These are phyloP conservation scores for Coniferiporia weirii DNA, from an alignment of 1,284 basidiomycete genomes.

Conservation along the genomic window DNA sequence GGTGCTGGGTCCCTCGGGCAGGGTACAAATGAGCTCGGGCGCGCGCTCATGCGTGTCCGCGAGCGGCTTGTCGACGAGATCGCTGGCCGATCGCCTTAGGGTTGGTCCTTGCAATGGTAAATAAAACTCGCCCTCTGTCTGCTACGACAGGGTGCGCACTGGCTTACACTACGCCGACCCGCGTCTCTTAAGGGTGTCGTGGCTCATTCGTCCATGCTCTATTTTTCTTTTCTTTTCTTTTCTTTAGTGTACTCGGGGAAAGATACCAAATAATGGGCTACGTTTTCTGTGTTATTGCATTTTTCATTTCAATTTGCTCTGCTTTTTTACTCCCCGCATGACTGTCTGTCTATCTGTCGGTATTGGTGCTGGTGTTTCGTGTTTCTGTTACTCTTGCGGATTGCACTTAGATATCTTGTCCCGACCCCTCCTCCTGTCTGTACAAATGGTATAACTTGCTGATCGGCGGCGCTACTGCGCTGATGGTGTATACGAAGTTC, in stretches of 20 bases:
- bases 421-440: too few species aligned
- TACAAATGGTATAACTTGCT: too few species aligned
- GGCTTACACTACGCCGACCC: neutral
- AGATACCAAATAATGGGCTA: neutral
- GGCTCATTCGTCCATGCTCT: neutral
- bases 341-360: too few species aligned
- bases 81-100: neutral
- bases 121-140: neutral
- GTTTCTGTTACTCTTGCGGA: too few species aligned
- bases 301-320: neutral
- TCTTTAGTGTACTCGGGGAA: neutral
- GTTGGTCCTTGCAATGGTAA: too few species aligned
- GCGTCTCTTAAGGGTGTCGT: neutral
- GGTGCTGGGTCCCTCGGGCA: constrained; percentile 43
- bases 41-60: constrained; percentile 48
- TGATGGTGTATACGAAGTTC: too few species aligned
- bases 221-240: neutral
- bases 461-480: too few species aligned
- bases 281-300: neutral
- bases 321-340: too few species aligned
- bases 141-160: neutral
- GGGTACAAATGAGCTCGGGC: constrained; percentile 58
- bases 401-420: too few species aligned
- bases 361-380: too few species aligned
- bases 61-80: constrained; percentile 36